phyloP scores from a whole-genome alignment of 2,329 filamentous ascomycete genomes.

The Trichoderma koningii region DNA sequence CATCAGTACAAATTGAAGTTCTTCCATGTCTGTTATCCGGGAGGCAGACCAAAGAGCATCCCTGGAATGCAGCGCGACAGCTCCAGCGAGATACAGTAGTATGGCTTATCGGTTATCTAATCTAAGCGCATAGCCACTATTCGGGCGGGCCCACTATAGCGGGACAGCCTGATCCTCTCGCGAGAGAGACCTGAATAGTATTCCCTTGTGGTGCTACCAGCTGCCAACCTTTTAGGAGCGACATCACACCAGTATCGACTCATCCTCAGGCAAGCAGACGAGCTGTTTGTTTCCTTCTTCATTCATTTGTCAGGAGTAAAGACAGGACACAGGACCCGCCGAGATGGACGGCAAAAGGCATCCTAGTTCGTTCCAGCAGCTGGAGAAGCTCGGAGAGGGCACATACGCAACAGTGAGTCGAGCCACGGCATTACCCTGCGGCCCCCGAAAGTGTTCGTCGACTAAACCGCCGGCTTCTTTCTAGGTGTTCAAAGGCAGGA shows the following conservation, averaged over 20 bases:
- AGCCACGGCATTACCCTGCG: not conserved
- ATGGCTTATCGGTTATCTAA: slow-evolving; percentile 12
- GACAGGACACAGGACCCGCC: not conserved
- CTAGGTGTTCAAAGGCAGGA: slow-evolving; percentile 98
- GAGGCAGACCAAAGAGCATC: not conserved
- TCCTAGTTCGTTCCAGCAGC: slow-evolving; percentile 97
- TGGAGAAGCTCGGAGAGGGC: slow-evolving; percentile 97
- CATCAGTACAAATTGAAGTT: no score
- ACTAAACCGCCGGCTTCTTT: not conserved
- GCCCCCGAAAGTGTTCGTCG: not conserved
- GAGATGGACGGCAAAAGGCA: slow-evolving; percentile 89
- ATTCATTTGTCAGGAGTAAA: not conserved
- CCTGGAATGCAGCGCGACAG: slow-evolving; percentile 14
- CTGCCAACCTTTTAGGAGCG: slow-evolving; percentile 3
- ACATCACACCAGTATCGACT: slow-evolving; percentile 5
- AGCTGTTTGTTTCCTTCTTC: not conserved
- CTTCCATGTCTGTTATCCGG: no score
- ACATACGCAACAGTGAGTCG: slow-evolving; percentile 89
- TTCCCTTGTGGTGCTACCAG: not conserved
- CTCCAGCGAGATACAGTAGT: not conserved
- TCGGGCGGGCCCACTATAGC: slow-evolving; percentile 4
- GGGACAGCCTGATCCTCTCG: slow-evolving; percentile 13
- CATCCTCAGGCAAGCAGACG: not conserved
- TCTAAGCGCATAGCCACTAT: slow-evolving; percentile 18
- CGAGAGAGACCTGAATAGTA: not conserved